Conservation (phyloP, 2,329 filamentous ascomycete genomes). For the Fusarium illudens region DNA sequence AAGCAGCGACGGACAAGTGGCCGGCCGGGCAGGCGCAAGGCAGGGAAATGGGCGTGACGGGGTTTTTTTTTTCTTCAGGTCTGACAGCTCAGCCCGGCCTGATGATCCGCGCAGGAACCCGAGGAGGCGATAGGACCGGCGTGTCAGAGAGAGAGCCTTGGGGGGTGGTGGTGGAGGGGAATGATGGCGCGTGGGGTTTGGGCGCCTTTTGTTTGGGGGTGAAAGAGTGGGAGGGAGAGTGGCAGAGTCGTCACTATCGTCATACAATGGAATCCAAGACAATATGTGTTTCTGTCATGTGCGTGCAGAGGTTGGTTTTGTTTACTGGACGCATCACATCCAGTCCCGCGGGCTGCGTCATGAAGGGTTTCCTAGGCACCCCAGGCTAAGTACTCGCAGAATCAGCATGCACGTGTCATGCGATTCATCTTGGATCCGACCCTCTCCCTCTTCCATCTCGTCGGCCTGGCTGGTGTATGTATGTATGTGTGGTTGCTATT, state of each 20-base stretch:
- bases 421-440: neutral
- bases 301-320: neutral
- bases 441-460: neutral
- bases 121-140: conserved; percentile 37
- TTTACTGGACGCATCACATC: neutral
- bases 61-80: neutral
- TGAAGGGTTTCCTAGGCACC: neutral
- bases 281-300: neutral
- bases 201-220: neutral
- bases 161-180: neutral
- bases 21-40: neutral
- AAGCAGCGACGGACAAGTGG: conserved; percentile 32
- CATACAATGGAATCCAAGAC: neutral
- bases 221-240: neutral
- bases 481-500: neutral
- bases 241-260: too few relatives aligned
- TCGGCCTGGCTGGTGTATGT: neutral
- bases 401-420: neutral
- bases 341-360: neutral
- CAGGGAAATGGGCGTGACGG: neutral
- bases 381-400: neutral
- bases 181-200: conserved; percentile 38
- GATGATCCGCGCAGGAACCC: conserved; percentile 47
- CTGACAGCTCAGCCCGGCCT: conserved; percentile 41
- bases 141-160: conserved; percentile 10